These are phyloP conservation scores for Funneliformis geosporum DNA, from an alignment of 192 early-diverging fungal genomes.

Conservation along the genomic window DNA sequence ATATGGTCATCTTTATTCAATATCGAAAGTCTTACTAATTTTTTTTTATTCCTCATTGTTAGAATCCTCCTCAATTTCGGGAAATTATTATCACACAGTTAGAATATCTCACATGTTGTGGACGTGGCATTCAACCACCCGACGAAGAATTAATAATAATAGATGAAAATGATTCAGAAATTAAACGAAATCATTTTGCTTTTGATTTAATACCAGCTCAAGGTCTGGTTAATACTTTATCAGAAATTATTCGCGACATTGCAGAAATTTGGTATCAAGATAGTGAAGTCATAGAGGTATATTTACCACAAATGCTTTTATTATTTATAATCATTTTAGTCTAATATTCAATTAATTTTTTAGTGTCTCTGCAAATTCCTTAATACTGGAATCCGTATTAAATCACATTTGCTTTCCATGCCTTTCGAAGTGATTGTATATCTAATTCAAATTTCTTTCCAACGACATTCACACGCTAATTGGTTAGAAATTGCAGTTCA, in stretches of 20 bases:
- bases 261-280: slow-evolving; percentile 48
- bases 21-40: background rate
- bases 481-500: slow-evolving; percentile 54
- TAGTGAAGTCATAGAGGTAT: slow-evolving; percentile 44
- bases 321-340: background rate
- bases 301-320: background rate
- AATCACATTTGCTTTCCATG: slow-evolving; percentile 46
- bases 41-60: background rate
- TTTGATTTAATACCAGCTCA: slow-evolving; percentile 34
- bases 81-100: slow-evolving; percentile 43
- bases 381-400: slow-evolving; percentile 50
- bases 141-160: slow-evolving; percentile 47
- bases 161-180: slow-evolving; percentile 29
- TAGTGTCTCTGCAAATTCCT: slow-evolving; percentile 51
- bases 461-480: slow-evolving; percentile 37
- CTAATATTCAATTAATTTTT: background rate
- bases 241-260: slow-evolving; percentile 43
- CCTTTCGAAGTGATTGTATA: slow-evolving; percentile 40
- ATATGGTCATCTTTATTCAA: background rate
- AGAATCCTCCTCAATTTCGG: slow-evolving; percentile 2
- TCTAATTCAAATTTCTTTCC: slow-evolving; percentile 46
- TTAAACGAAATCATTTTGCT: slow-evolving; percentile 19
- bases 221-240: slow-evolving; percentile 44
- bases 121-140: slow-evolving; percentile 55
- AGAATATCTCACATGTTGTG: slow-evolving; percentile 52